These are phyloP conservation scores for Paecilomyces niveus DNA, from an alignment of 2,329 filamentous ascomycete species.

Conservation along the genomic window DNA sequence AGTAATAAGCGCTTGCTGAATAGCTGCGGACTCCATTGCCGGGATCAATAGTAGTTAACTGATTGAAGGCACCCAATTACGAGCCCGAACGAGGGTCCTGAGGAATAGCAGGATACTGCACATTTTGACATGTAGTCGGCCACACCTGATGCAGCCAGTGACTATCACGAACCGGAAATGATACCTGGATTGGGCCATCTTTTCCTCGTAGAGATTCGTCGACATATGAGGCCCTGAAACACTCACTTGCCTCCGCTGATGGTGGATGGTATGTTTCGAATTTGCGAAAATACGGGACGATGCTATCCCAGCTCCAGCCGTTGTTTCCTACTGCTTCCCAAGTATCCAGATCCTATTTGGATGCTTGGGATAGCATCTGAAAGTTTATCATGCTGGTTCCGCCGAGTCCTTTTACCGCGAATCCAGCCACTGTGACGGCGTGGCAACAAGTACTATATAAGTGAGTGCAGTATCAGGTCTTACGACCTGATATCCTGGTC, in stretches of 20 bases:
- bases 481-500: too few relatives aligned
- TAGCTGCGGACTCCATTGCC: too few relatives aligned
- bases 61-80: too few relatives aligned
- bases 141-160: background rate
- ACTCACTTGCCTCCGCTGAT: background rate
- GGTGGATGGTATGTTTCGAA: background rate
- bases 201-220: background rate
- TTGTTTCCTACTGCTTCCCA: slow-evolving; percentile 1
- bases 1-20: too few relatives aligned
- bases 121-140: background rate
- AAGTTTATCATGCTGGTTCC: background rate
- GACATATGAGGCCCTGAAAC: background rate
- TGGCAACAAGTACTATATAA: too few relatives aligned
- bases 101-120: background rate
- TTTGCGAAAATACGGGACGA: slow-evolving; percentile 1
- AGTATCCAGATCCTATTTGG: background rate
- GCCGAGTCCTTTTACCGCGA: slow-evolving; percentile 1
- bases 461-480: too few relatives aligned
- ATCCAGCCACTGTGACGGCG: too few relatives aligned
- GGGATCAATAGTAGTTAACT: too few relatives aligned
- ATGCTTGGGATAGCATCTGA: background rate
- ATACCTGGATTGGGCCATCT: background rate
- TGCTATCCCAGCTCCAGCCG: background rate
- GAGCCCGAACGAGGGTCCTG: too few relatives aligned
- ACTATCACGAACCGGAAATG: background rate